Percentiles rank a stretch among this genome's conserved stretches.
phyloP scores from a whole-genome alignment of 192 early-diverging fungal species.

The Coemansia biformis region DNA sequence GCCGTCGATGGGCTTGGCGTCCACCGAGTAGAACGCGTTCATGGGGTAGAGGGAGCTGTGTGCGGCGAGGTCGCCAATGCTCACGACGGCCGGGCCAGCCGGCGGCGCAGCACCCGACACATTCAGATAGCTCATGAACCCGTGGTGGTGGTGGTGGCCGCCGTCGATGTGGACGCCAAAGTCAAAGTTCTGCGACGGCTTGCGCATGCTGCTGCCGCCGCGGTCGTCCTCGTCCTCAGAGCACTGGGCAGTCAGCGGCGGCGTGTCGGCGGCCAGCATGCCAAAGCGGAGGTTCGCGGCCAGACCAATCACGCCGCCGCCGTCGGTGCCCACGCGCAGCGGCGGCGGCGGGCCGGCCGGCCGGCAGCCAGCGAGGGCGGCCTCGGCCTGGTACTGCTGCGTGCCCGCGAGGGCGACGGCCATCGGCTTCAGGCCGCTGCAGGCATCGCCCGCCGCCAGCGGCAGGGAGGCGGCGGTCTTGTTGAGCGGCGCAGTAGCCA shows the following conservation, averaged over 20 bases:
- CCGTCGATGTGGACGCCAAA: conserved; percentile 6
- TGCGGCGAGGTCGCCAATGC: conserved; percentile 4
- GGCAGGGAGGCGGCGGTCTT: conserved; percentile 12
- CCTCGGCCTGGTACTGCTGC: conserved; percentile 2
- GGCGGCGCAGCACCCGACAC: background rate
- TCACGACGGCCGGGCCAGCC: background rate
- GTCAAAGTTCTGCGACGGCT: conserved; percentile 22
- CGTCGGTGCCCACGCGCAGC: too few relatives aligned
- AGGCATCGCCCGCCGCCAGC: background rate
- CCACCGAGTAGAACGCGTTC: conserved; percentile 6
- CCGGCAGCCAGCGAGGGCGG: background rate
- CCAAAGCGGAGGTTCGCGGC: conserved; percentile 7
- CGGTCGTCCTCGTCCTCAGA: conserved; percentile 45
- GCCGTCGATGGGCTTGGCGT: background rate
- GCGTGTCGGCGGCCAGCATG: conserved; percentile 15
- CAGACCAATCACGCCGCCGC: too few relatives aligned
- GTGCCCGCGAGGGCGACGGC: background rate
- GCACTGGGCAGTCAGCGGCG: conserved; percentile 38
- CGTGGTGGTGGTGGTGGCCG: conserved; percentile 2
- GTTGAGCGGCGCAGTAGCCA: conserved; percentile 5
- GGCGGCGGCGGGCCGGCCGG: background rate
- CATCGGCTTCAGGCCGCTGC: conserved; percentile 24
- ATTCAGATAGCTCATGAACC: conserved; percentile 12
- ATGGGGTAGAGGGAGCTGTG: conserved; percentile 3
- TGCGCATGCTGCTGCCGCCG: conserved; percentile 6